Evolutionary conservation across 1,284 basidiomycete species (phyloP).

Genomic region (Athelia sp.): DNA sequence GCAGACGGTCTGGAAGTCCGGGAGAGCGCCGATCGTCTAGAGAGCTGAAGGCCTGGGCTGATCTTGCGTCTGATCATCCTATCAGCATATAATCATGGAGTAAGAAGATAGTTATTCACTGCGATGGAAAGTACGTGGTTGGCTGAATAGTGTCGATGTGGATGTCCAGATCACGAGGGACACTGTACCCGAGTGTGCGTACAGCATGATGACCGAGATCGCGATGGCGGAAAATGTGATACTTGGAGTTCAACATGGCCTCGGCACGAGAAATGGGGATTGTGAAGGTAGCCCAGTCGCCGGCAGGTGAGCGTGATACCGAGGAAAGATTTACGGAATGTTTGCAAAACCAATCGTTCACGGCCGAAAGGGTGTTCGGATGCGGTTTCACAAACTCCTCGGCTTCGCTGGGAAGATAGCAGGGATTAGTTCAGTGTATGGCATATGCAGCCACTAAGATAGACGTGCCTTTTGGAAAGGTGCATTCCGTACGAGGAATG

Average conservation of each 20-base stretch:
- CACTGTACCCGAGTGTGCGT: slow-evolving; percentile 49
- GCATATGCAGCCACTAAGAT: too few relatives aligned
- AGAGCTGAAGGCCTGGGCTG: slow-evolving; percentile 28
- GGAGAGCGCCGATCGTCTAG: slow-evolving; percentile 16
- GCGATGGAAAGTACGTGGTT: slow-evolving; percentile 53
- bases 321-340: slow-evolving; percentile 37
- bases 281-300: slow-evolving; percentile 49
- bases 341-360: slow-evolving; percentile 51
- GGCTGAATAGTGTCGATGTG: slow-evolving; percentile 53
- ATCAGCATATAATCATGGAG: too few relatives aligned
- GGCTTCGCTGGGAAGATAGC: slow-evolving; percentile 35
- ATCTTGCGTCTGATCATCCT: slow-evolving; percentile 32
- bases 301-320: slow-evolving; percentile 30
- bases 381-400: slow-evolving; percentile 48
- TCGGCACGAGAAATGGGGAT: slow-evolving; percentile 57
- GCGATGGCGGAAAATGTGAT: slow-evolving; percentile 47
- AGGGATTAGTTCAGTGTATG: too few relatives aligned
- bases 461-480: too few relatives aligned
- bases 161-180: slow-evolving; percentile 43
- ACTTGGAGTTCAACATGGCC: slow-evolving; percentile 45
- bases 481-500: slow-evolving; percentile 19
- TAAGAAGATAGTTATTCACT: slow-evolving; percentile 30
- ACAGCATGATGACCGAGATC: slow-evolving; percentile 41
- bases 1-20: slow-evolving; percentile 17
- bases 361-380: slow-evolving; percentile 38